Evolutionary conservation across 768 basidiomycete genomes (phyloP).

Genomic region (Suillus clintonianus): DNA sequence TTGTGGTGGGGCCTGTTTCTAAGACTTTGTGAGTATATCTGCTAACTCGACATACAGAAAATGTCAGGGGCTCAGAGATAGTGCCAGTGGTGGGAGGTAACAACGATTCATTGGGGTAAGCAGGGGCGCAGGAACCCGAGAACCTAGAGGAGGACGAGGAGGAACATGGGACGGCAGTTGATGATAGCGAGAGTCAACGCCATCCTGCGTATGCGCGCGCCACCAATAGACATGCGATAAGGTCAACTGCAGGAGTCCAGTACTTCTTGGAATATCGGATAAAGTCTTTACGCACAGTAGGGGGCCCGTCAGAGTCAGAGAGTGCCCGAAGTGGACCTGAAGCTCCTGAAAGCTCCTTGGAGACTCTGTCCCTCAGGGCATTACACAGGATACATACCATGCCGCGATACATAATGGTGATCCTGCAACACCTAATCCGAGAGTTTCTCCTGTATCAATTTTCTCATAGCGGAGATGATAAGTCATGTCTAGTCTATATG

Average conservation of each 20-base stretch:
- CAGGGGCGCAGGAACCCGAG: constrained; percentile 36
- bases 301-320: too few relatives aligned
- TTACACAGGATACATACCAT: constrained; percentile 48
- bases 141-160: constrained; percentile 39
- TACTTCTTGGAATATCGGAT: too few relatives aligned
- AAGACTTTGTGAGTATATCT: constrained; percentile 11
- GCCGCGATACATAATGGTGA: constrained; percentile 32
- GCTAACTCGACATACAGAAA: not conserved
- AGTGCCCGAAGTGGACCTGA: too few relatives aligned
- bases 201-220: constrained; percentile 30
- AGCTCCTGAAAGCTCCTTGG: constrained; percentile 27
- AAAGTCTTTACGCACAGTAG: too few relatives aligned
- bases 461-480: constrained; percentile 1
- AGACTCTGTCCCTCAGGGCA: constrained; percentile 29
- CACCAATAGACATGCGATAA: constrained; percentile 21
- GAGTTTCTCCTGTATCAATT: not conserved
- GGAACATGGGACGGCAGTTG: constrained; percentile 32
- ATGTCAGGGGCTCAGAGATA: constrained; percentile 19
- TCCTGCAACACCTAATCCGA: constrained; percentile 10
- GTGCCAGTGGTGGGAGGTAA: constrained; percentile 18
- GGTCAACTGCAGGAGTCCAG: constrained; percentile 20
- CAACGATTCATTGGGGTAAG: constrained; percentile 34
- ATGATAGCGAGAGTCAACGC: constrained; percentile 43
- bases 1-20: constrained; percentile 21
- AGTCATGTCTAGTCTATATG: not conserved